Evolutionary conservation across 306 rosid species (phyloP), one percentile per base, ranked within the genome.

Genomic region (Pterocarpus macrocarpus): DNA sequence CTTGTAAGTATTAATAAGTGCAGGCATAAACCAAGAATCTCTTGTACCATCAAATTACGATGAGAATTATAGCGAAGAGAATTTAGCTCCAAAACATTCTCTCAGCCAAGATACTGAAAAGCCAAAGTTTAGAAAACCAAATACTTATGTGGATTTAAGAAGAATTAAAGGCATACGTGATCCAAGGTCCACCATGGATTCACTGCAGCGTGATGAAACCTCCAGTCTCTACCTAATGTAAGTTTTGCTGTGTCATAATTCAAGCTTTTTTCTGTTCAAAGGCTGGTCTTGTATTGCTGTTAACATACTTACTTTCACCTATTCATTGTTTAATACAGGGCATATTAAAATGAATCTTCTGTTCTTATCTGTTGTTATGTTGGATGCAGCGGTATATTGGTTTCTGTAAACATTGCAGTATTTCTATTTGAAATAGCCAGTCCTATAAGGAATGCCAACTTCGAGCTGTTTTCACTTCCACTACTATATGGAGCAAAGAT

Each of bases 341-440:
- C 16, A 45, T 6, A 5, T 12, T 35, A 47, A 47, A 47, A 47
- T 4, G 15, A 4, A 15, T 78, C 41, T 75, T 57, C 58, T 7
- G 71, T 73, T 39, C 75, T 80, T 75, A 65, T 73, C n/a, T 73
- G 69, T 79, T 52, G 62, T 72, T 32, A 36, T 74, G 7, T 83
- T 80, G 70, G 81, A 34, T 84, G 92, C 99, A 95, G 99, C 78
- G 89, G 99, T 39, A 75, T 65, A 78, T 80, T 95, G 88, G 90
- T 78, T 66, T 91, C 99, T 22, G 76, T 92, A 67, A 88, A 95
- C 92, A 88, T 95, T 76, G 97, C 93, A 16, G 99, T 93, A 41
- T 86, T 90, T 76, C 92, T 95, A 77, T 95, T 95, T 86, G 99
- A 95, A 83, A 86, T 89, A 34, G 99, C 99, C 69, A 95, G 99